Evolutionary conservation across 2,329 filamentous ascomycete genomes (phyloP), one percentile per base, ranked within the genome.

Genomic region (Clonostachys chloroleuca): DNA sequence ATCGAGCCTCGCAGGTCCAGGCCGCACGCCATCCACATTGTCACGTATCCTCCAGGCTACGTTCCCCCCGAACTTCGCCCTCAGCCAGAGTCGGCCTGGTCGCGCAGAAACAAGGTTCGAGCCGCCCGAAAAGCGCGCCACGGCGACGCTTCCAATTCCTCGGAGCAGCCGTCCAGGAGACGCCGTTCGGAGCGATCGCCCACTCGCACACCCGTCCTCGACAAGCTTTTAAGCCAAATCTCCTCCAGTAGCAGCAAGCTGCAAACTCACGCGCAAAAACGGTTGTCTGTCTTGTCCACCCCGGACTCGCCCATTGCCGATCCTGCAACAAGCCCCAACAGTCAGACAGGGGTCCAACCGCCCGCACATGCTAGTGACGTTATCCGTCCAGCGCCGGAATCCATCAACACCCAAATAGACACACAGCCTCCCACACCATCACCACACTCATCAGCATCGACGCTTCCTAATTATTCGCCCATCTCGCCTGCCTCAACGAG

Each of bases 11-110:
- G 68, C 43, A 59, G 68, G 51, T 57, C 62, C 35, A 60, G 68
- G 35, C 67, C 67, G 12, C 67, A 71, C 53, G 61, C 68, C 36
- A 71, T 71, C 47, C 67, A 71, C 58, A 67, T 71, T 46, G 54
- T 69, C 50, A 69, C 66, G 30, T 71, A 66, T 47, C 68, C 68
- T 4, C 56, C 67, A 3, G 68, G 68, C 46, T 71, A 71, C 57
- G 61, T 75, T 20, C 73, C 73, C 16, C 64, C 65, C 49, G 73
- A 77, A 48, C 55, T 75, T 41, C 67, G 70, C 53, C 56, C 61
- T 5, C 49, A 49, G 66, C 53, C 70, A 60, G 49, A 44, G 24
- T 24, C 50, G 43, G 43, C 48, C 8, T 47, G 46, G n/a, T 35
- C 44, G 35, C 43, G 45, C 40, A 45, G 48, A 45, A 40, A 46